Conservation (phyloP, 345 rosid species). For the Syzygium oleosum region DNA sequence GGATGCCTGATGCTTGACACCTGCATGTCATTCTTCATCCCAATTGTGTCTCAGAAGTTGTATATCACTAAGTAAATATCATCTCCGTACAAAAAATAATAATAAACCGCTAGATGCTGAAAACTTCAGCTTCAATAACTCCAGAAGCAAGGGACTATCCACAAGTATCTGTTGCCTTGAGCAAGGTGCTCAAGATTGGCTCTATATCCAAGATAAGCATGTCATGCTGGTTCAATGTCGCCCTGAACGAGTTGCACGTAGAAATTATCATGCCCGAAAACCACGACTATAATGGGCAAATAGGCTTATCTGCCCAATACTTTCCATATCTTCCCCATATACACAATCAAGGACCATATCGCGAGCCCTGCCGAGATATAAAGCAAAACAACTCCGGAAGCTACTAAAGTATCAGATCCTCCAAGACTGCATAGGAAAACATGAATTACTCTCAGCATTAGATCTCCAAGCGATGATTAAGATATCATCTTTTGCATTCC, state of each 20-base stretch:
- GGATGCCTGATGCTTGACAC: neutral
- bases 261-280: neutral
- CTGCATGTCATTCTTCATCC: neutral
- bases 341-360: slow-evolving; percentile 79
- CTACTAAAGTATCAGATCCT: slow-evolving; percentile 38
- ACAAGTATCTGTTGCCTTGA: neutral
- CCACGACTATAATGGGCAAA: neutral
- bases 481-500: neutral
- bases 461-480: neutral
- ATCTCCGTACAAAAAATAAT: neutral
- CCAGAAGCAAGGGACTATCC: neutral
- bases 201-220: neutral
- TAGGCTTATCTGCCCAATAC: slow-evolving; percentile 50
- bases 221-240: neutral
- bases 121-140: neutral
- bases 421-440: slow-evolving; percentile 36
- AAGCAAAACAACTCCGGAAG: slow-evolving; percentile 71
- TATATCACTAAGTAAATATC: neutral
- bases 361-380: slow-evolving; percentile 93
- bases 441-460: neutral
- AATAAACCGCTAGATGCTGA: neutral
- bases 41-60: neutral
- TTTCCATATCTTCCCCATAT: slow-evolving; percentile 75
- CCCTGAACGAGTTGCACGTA: neutral
- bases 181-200: neutral